Evolutionary conservation across 2,329 filamentous ascomycete genomes (phyloP), one percentile per base, ranked within the genome.

Genomic region (Setomelanomma holmii): DNA sequence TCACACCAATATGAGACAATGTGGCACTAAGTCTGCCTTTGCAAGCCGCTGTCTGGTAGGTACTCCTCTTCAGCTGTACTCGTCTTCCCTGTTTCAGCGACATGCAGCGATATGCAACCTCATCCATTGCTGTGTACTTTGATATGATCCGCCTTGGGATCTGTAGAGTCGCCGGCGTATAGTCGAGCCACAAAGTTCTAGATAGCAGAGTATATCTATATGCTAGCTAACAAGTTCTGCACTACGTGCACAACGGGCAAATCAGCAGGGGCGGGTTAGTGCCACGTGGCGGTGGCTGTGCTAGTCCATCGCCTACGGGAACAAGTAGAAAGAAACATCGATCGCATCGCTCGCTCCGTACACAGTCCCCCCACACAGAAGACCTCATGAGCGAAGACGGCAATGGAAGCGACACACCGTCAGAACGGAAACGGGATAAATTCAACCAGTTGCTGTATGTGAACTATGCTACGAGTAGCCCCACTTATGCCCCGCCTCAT

Each of bases 391-490:
- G 40, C 39, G 46, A 42, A 43, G 36, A 20, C 20, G 33, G 46
- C 35, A 33, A 42, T 20, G 46, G 21, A 6, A 22, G n/a, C 30
- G 45, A 19, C 4, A 39, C 27, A 22, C 20, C 42, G 22, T 20
- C 23, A 10, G 53, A 56, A 39, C 47, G 41, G 19, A 53, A 47
- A 34, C 27, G 41, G 11, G 53, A 53, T 27, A 53, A 50, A 19
- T 43, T 56, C 14, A 40, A 45, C 11, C 49, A 49, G 30, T 53
- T 56, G 19, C 41, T 56, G 53, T 56, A 53, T 7, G 53, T 49
- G 4, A 39, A 27, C 34, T 10, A n/a, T 16, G 33, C 17, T n/a
- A 19, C 14, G 30, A 42, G 27, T 23, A 23, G 27, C 27, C 27
- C 27, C 27, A 30, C 27, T 6, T 30, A 12, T 27, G 27, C 27